Base-by-base conservation (phyloP, 495 filamentous ascomycete species). In the Aspergillus olivimuriae region DNA sequence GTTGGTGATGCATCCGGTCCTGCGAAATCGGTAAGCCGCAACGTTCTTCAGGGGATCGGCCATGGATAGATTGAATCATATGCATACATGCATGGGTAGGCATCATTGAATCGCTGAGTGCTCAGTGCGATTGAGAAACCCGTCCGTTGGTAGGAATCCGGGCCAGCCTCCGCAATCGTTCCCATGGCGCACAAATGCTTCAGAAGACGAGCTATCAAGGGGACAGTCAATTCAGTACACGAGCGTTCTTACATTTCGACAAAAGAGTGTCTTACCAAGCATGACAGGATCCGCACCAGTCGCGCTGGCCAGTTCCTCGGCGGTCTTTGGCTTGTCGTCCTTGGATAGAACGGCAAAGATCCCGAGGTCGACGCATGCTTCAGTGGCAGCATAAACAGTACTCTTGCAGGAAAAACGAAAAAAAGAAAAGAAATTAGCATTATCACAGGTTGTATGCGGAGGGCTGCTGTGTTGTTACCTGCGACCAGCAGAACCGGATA, bases 131-230 rank as follows among this genome's bases (percentile, higher is more conserved):
- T 63, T 3, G 66, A 61, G 45, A 77, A 61, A 23, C 63, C 66
- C 12, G 62, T 77, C 1, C 61, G 57, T 1, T 48, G 48, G 50
- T 77, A 80, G 16, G 62, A 61, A 44, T 76, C 61, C 2, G 51
- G 37, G 1, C 61, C 68, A 11, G 60, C 67, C 47, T 78, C 68
- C 4, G 35, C 31, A 31, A 80, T 59, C 28, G 72, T 57, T 5
- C 68, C 70, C 67, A 75, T 73, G 37, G 75, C 68, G 9, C 62
- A 64, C 0, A 78, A 45, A 36, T 80, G 74, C 44, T 66, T 68
- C 42, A 78, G 49, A 21, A 75, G 51, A 5, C 68, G 66, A 32
- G 56, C 58, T 63, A 12, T n/a, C n/a, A n/a, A n/a, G n/a, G n/a
- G n/a, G n/a, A n/a, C n/a, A n/a, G n/a, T n/a, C n/a, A n/a, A n/a